Conservation (phyloP, 345 rosid genomes). For the Zanthoxylum bungeanum region DNA sequence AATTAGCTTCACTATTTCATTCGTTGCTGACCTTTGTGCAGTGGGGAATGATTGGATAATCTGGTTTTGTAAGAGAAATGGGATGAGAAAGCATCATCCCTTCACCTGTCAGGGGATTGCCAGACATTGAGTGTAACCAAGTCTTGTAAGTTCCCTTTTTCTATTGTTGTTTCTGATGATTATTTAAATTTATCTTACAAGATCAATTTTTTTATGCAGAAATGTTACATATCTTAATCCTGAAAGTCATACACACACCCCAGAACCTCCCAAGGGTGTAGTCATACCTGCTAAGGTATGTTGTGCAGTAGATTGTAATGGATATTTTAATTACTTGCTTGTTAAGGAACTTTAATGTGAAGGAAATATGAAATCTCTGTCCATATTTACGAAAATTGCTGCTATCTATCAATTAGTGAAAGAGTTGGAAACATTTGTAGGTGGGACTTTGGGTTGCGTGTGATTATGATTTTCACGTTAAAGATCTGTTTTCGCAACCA, state of each 20-base stretch:
- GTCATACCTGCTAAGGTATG: conserved; percentile 70
- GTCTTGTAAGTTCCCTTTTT: conserved; percentile 53
- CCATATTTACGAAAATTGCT: neutral
- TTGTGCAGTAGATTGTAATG: neutral
- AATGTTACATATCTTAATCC: conserved; percentile 72
- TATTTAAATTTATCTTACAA: conserved; percentile 16
- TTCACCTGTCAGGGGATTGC: conserved; percentile 76
- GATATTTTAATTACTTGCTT: neutral
- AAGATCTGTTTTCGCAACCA: neutral
- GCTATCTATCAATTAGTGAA: neutral
- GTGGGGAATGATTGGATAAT: conserved; percentile 94
- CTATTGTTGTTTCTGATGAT: conserved; percentile 14
- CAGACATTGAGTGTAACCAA: conserved; percentile 56
- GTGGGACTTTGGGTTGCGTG: neutral
- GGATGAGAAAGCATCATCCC: conserved; percentile 27
- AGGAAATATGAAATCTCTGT: neutral
- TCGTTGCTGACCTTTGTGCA: conserved; percentile 34
- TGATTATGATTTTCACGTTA: too few species aligned
- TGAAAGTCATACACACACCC: conserved; percentile 45
- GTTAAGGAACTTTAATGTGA: neutral
- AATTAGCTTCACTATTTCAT: conserved; percentile 16
- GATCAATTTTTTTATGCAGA: conserved; percentile 42
- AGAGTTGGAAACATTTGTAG: neutral
- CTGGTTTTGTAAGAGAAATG: conserved; percentile 69
- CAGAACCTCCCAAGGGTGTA: conserved; percentile 75